Evolutionary conservation across 805 yeast species (phyloP).

Genomic region (Geotrichum ghanense): DNA sequence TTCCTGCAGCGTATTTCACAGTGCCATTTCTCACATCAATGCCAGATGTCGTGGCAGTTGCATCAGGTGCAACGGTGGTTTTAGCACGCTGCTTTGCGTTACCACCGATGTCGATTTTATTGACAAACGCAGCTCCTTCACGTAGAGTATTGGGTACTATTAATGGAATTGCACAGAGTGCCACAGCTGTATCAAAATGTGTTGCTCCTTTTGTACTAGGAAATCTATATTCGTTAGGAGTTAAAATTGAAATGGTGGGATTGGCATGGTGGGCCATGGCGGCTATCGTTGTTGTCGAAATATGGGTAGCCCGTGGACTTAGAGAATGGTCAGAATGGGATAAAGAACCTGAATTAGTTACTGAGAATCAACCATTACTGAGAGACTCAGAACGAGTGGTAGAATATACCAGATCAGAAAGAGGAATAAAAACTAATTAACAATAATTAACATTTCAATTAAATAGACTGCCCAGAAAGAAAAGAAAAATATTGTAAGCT

Average conservation of each 20-base stretch:
- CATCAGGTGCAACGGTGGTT: slow-evolving; percentile 11
- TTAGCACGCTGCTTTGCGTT: slow-evolving; percentile 17
- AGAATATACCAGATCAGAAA: too few relatives aligned
- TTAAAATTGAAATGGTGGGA: slow-evolving; percentile 11
- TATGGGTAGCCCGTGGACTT: slow-evolving; percentile 10
- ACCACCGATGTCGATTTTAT: slow-evolving; percentile 18
- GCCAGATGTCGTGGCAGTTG: slow-evolving; percentile 9
- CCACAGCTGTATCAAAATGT: slow-evolving; percentile 14
- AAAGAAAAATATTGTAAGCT: too few relatives aligned
- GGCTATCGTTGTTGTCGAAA: slow-evolving; percentile 11
- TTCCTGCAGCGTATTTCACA: slow-evolving; percentile 35
- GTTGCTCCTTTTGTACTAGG: slow-evolving; percentile 18
- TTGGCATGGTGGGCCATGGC: slow-evolving; percentile 20
- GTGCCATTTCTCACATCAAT: slow-evolving; percentile 33
- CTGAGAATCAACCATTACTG: neutral
- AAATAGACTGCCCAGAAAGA: too few relatives aligned
- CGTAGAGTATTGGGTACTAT: slow-evolving; percentile 17
- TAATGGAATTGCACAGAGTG: slow-evolving; percentile 16
- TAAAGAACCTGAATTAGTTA: neutral
- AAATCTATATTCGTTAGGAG: slow-evolving; percentile 16
- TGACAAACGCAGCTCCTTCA: slow-evolving; percentile 18
- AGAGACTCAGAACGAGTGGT: neutral
- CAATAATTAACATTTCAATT: too few relatives aligned
- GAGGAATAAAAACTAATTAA: too few relatives aligned
- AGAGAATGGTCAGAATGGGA: slow-evolving; percentile 15